Evolutionary conservation across 2,329 filamentous ascomycete genomes (phyloP).

Genomic region (Fusarium abutilonis): DNA sequence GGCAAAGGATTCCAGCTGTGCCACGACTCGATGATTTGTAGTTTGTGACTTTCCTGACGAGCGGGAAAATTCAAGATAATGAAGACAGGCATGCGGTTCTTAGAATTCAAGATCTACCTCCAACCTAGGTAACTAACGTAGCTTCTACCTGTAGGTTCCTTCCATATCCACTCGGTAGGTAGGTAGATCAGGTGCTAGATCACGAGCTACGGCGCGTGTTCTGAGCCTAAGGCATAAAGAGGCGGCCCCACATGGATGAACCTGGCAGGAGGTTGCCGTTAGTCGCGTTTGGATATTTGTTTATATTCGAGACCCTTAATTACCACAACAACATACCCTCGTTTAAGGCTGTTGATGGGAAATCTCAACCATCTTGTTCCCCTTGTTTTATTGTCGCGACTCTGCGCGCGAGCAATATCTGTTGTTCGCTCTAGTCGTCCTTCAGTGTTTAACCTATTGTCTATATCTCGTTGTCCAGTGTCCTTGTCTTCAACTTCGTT

Average conservation of each 20-base stretch:
- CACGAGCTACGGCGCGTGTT: constrained; percentile 26
- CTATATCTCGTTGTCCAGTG: constrained; percentile 36
- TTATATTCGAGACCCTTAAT: constrained; percentile 42
- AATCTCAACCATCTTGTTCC: constrained; percentile 41
- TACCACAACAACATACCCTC: constrained; percentile 46
- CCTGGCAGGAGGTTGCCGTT: constrained; percentile 9
- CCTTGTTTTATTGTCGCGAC: constrained; percentile 41
- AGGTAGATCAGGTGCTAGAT: constrained; percentile 14
- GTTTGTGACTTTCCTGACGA: no score
- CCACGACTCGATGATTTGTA: neutral
- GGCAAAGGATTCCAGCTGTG: neutral
- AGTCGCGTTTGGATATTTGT: constrained; percentile 47
- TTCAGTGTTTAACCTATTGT: constrained; percentile 22
- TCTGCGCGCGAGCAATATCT: constrained; percentile 39
- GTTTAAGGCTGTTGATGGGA: constrained; percentile 37
- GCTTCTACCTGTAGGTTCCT: neutral
- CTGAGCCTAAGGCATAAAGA: constrained; percentile 39
- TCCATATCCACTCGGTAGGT: neutral
- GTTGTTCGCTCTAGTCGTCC: constrained; percentile 32
- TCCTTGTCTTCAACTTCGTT: constrained; percentile 26
- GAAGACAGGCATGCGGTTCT: neutral
- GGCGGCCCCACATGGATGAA: constrained; percentile 32
- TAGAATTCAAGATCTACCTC: neutral
- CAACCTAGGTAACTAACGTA: no score
- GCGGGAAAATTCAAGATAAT: neutral